Evolutionary conservation across 202 grass and related monocot species (phyloP), one percentile per base, ranked within the genome.

Genomic region (Thinopyrum obtusiflorum): DNA sequence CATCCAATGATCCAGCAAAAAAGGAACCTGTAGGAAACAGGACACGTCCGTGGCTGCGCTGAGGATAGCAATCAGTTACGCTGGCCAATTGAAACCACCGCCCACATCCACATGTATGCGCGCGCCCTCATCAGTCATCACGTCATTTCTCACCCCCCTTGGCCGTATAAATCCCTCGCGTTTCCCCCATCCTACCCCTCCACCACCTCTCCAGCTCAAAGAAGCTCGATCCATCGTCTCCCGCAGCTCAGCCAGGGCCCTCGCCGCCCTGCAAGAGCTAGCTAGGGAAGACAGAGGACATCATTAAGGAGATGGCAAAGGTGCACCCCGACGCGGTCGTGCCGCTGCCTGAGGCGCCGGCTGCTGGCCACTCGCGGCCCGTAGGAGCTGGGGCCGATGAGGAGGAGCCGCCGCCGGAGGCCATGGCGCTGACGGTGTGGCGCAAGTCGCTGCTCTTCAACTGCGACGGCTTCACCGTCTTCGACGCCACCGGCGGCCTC

Each of bases 391-490:
- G 9, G 7, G 71, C 24, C 70, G 21, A 39, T 26, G 49, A 35
- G 73, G 26, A 59, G 47, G 26, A 32, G 42, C 13, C 4, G 9
- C 25, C 46, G 18, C 47, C 17, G 5, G 17, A 7, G 73, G 7
- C 57, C 55, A 64, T 51, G 59, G 62, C 89, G 78, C 61, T 93
- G 37, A 97, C 92, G 33, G 92, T 87, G 80, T 97, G 95, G 95
- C 86, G 92, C 82, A 98, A 98, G 79, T 95, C 92, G 2, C 86
- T 98, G 11, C 85, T 98, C 59, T 93, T 98, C 86, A 93, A 93
- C 83, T 95, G 91, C 85, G 89, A 84, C 57, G 95, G 95, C 47
- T 98, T 95, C 83, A 98, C 93, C 13, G 95, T 98, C 18, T 98
- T 79, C 61, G 95, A 95, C 61, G 87, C 93, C 11, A 80, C n/a